These are phyloP conservation scores for Rickenella mellea DNA, from an alignment of 768 basidiomycete species.

Conservation along the genomic window DNA sequence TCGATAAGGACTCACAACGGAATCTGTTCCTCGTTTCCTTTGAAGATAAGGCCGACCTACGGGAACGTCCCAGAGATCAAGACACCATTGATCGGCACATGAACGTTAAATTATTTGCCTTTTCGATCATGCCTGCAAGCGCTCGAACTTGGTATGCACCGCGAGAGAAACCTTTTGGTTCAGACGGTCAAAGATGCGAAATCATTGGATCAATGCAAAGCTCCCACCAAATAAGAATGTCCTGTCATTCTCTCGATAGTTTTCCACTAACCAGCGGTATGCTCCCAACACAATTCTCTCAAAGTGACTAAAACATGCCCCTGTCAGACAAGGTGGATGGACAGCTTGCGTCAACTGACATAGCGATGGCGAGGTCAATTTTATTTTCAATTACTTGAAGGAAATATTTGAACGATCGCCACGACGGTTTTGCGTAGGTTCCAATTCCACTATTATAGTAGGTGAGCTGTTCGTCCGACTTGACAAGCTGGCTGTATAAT, in stretches of 20 bases:
- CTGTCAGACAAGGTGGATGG: too few species aligned
- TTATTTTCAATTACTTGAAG: slow-evolving; percentile 9
- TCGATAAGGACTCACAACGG: slow-evolving; percentile 11
- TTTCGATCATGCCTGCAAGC: slow-evolving; percentile 30
- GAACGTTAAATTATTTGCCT: slow-evolving; percentile 15
- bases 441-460: slow-evolving; percentile 25
- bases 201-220: too few species aligned
- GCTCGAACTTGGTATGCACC: slow-evolving; percentile 33
- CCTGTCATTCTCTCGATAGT: slow-evolving; percentile 21
- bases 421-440: slow-evolving; percentile 15
- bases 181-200: too few species aligned
- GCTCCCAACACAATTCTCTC: slow-evolving; percentile 11
- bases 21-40: slow-evolving; percentile 23
- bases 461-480: slow-evolving; percentile 14
- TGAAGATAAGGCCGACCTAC: slow-evolving; percentile 24
- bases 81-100: neutral
- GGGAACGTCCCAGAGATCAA: neutral
- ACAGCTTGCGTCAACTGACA: too few species aligned
- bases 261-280: slow-evolving; percentile 23
- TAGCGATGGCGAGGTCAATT: slow-evolving; percentile 13
- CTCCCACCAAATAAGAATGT: slow-evolving; percentile 30
- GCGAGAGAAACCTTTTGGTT: slow-evolving; percentile 36
- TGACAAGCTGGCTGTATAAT: slow-evolving; percentile 15
- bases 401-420: slow-evolving; percentile 7
- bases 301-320: slow-evolving; percentile 16